Evolutionary conservation across 176 grass and related monocot species (phyloP).

Genomic region (Saccharum officinarum): DNA sequence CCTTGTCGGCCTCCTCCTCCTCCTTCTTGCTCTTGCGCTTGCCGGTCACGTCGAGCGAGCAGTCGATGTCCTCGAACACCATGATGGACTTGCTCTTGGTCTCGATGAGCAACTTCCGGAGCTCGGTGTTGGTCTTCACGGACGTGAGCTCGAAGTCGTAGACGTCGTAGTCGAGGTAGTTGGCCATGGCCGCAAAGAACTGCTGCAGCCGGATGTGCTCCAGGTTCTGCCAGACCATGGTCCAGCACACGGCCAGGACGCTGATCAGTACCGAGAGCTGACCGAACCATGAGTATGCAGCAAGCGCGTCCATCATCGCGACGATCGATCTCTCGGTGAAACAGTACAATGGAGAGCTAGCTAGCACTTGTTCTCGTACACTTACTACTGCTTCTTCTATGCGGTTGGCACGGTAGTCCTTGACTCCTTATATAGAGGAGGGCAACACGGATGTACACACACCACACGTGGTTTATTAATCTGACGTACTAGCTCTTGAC

Average conservation of each 20-base stretch:
- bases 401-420: too few species aligned
- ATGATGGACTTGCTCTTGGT: conserved; percentile 59
- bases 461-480: too few species aligned
- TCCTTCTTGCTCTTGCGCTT: conserved; percentile 13
- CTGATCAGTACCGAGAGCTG: neutral
- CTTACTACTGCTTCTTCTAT: neutral
- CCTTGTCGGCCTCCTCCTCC: neutral
- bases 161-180: conserved; percentile 40
- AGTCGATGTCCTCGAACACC: conserved; percentile 94
- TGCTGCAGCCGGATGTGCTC: conserved; percentile 18
- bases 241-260: neutral
- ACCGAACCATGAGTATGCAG: neutral
- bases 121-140: conserved; percentile 45
- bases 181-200: conserved; percentile 44
- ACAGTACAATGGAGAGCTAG: too few species aligned
- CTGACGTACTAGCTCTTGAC: too few species aligned
- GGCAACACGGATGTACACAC: too few species aligned
- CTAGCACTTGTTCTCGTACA: neutral
- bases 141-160: conserved; percentile 51
- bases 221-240: conserved; percentile 17
- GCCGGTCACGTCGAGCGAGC: conserved; percentile 63
- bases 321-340: too few species aligned
- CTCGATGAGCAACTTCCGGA: conserved; percentile 54
- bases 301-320: neutral
- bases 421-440: too few species aligned